Evolutionary conservation across 202 grass and related monocot species (phyloP).

Genomic region (Eragrostis tef): DNA sequence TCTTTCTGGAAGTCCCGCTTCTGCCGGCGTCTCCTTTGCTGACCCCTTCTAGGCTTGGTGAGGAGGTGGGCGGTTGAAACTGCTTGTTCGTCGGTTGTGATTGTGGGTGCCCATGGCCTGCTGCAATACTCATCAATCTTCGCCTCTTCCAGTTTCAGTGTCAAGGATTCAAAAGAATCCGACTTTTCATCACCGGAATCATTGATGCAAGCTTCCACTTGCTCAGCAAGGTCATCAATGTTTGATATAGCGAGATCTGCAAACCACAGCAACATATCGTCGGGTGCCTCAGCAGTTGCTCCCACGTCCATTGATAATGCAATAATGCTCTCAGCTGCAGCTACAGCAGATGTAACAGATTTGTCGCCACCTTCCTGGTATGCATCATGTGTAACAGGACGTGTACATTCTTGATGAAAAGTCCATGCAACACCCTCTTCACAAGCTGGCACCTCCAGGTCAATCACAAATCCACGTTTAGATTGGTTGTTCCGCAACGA

Average conservation of each 20-base stretch:
- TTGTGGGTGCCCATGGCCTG: constrained; percentile 43
- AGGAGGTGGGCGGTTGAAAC: constrained; percentile 60
- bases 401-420: constrained; percentile 38
- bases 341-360: constrained; percentile 39
- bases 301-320: constrained; percentile 57
- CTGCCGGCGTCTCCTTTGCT: constrained; percentile 69
- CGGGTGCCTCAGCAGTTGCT: constrained; percentile 30
- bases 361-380: constrained; percentile 12
- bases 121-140: constrained; percentile 67
- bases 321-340: constrained; percentile 73
- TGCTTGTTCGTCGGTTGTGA: constrained; percentile 49
- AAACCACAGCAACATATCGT: constrained; percentile 66
- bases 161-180: constrained; percentile 82
- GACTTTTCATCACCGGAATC: constrained; percentile 51
- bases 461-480: constrained; percentile 57
- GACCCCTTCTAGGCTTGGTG: constrained; percentile 66
- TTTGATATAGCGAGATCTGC: constrained; percentile 56
- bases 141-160: constrained; percentile 76
- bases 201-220: constrained; percentile 35
- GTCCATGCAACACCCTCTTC: constrained; percentile 43
- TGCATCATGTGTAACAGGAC: constrained; percentile 5
- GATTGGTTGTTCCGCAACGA: constrained; percentile 38
- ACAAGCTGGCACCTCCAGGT: constrained; percentile 71
- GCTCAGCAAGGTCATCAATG: constrained; percentile 22
- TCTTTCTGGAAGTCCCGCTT: constrained; percentile 90